phyloP scores from a whole-genome alignment of 1,284 basidiomycete species.

The Tranzscheliella williamsii region DNA sequence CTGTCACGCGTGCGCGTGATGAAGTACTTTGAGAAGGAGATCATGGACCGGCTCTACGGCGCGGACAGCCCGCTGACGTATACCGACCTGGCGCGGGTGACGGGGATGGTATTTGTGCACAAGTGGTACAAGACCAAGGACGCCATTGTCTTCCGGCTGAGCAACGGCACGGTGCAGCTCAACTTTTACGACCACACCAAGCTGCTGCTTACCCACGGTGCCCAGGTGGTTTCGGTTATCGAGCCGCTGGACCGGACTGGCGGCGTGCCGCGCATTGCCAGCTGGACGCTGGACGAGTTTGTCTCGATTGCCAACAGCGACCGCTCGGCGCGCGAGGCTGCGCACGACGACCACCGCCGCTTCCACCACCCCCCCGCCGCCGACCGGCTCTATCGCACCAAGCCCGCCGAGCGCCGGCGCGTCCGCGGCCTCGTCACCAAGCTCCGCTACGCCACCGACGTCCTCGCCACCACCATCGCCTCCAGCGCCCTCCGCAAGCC shows the following conservation, averaged over 20 bases:
- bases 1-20: constrained; percentile 50
- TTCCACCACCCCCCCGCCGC: constrained; percentile 1
- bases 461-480: constrained; percentile 13
- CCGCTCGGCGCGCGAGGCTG: constrained; percentile 39
- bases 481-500: not conserved
- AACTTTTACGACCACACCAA: constrained; percentile 99
- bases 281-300: constrained; percentile 75
- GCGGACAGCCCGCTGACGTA: constrained; percentile 78
- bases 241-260: constrained; percentile 63
- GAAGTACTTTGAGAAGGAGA: constrained; percentile 56
- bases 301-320: constrained; percentile 67
- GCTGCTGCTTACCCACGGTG: constrained; percentile 80
- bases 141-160: constrained; percentile 93
- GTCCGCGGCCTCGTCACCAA: constrained; percentile 25
- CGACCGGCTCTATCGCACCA: constrained; percentile 5
- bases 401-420: constrained; percentile 26
- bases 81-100: constrained; percentile 73
- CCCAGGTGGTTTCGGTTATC: constrained; percentile 80
- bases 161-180: constrained; percentile 93
- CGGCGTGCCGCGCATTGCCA: constrained; percentile 78
- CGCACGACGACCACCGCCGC: constrained; percentile 6
- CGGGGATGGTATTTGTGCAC: constrained; percentile 91
- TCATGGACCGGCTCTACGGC: constrained; percentile 58
- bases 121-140: constrained; percentile 95
- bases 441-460: constrained; percentile 29